A percentile compares a stretch with the other conserved stretches of the same genome.
These are phyloP conservation scores for Geotrichum ghanense DNA, from an alignment of 805 yeast species.

Conservation along the genomic window DNA sequence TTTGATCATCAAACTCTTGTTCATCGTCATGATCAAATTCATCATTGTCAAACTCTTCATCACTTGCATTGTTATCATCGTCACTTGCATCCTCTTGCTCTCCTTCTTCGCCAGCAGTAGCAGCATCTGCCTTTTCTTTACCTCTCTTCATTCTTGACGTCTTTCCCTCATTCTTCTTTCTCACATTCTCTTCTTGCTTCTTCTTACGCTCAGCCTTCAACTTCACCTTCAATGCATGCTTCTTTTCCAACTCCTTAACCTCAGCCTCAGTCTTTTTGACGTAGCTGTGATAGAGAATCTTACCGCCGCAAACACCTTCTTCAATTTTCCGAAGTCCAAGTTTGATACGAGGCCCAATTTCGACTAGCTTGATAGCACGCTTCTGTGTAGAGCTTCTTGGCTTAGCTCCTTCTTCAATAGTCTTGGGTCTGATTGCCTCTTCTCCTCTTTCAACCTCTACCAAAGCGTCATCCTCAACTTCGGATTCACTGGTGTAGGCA, in stretches of 20 bases:
- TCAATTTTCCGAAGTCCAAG: constrained; percentile 74
- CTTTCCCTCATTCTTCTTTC: constrained; percentile 59
- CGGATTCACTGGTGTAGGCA: constrained; percentile 81
- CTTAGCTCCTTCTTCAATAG: constrained; percentile 13
- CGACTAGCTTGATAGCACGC: constrained; percentile 84
- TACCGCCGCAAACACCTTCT: constrained; percentile 84
- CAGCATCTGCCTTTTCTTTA: constrained; percentile 25
- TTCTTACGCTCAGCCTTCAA: constrained; percentile 62
- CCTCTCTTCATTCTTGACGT: constrained; percentile 55
- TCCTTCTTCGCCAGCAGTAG: constrained; percentile 9
- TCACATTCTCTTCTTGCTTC: constrained; percentile 69
- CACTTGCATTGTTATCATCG: constrained; percentile 17
- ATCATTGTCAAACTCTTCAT: constrained; percentile 13
- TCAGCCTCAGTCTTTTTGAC: constrained; percentile 56
- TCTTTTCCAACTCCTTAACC: constrained; percentile 47
- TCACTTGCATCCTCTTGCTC: constrained; percentile 18
- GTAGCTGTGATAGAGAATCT: constrained; percentile 71
- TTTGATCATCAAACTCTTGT: constrained; percentile 27
- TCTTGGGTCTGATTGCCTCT: constrained; percentile 12
- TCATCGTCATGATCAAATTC: constrained; percentile 27
- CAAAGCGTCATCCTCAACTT: constrained; percentile 57
- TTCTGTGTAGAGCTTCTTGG: constrained; percentile 30
- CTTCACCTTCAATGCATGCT: constrained; percentile 49
- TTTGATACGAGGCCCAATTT: constrained; percentile 82
- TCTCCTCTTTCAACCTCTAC: constrained; percentile 10